Conservation (phyloP, 1,284 basidiomycete genomes). For the Sanghuangporus baumii region DNA sequence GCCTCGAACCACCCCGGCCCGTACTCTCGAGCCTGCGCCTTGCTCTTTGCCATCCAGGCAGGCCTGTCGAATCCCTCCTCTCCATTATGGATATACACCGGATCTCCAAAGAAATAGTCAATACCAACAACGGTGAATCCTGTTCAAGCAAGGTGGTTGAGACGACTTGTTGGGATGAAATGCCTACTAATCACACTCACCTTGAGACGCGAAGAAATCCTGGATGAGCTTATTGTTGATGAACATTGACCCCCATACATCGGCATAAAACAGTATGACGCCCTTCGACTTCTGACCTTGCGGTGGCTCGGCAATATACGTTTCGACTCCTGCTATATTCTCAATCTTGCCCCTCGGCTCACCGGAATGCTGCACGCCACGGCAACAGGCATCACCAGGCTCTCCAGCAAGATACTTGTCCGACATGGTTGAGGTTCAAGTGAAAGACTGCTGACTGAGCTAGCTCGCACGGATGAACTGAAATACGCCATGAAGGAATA, state of each 20-base stretch:
- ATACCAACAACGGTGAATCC: conserved; percentile 48
- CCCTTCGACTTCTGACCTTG: conserved; percentile 26
- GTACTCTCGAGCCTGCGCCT: conserved; percentile 30
- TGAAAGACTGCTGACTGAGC: conserved; percentile 1
- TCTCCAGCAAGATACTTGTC: conserved; percentile 27
- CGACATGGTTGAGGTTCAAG: not conserved
- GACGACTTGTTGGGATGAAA: no score
- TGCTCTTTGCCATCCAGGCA: conserved; percentile 36
- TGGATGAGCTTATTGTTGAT: conserved; percentile 46
- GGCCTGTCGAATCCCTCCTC: conserved; percentile 35
- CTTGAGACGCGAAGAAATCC: conserved; percentile 45
- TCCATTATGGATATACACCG: conserved; percentile 31
- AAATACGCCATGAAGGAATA: not conserved
- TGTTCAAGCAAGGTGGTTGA: conserved; percentile 21
- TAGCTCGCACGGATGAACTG: not conserved
- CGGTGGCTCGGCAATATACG: conserved; percentile 47
- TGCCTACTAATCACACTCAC: conserved; percentile 24
- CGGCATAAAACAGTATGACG: conserved; percentile 44
- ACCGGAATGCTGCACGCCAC: conserved; percentile 44
- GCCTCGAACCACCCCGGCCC: conserved; percentile 46
- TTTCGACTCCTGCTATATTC: conserved; percentile 40
- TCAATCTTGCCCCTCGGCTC: conserved; percentile 37
- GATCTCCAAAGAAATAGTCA: conserved; percentile 55
- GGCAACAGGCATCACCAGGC: conserved; percentile 40
- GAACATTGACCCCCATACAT: conserved; percentile 42